Base-by-base conservation (phyloP, 805 yeast species). In the Wickerhamomyces xylosicus region DNA sequence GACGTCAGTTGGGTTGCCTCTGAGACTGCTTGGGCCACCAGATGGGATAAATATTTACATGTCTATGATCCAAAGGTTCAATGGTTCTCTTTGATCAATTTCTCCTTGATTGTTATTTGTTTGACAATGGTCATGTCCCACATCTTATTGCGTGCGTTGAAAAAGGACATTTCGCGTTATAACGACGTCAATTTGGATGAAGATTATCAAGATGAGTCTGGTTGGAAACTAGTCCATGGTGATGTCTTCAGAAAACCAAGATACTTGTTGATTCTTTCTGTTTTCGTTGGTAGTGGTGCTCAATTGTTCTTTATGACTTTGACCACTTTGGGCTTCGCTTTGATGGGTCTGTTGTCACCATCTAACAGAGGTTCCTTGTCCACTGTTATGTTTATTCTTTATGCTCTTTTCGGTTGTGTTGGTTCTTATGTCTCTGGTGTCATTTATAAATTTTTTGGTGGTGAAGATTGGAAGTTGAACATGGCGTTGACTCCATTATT, bases 11-110 rank as follows among this genome's bases (percentile, higher is more conserved):
- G 90, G 69, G 58, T 63, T 17, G 72, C 72, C 39, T 80, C 90
- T 8, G 68, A 66, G 5, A 84, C 92, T 3, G 75, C 78, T 4
- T 92, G 97, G 97, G 97, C 97, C 27, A 90, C 97, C 3, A 79
- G 98, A 64, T 92, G 98, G 98, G 98, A 92, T 61, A 85, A 86
- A 61, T 92, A 92, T 58, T 68, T 92, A 53, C 94, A 85, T 51
- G 92, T 84, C 19, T 83, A 79, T 57, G 95, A 85, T 56, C 94
- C 97, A 41, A 81, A 82, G 56, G 84, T 92, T 50, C 97, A 92
- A 64, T 90, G 97, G 97, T 85, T 87, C 53, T 86, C 97, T 2
- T 73, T 92, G 50, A 64, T 87, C 48, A 87, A 87, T 63, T 86
- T 94, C 46, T 77, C 95, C 4, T 59, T 89, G 40, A 75, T 90